Base-by-base conservation (phyloP, 2,329 filamentous ascomycete genomes). In the Ceratocystis cubensis region DNA sequence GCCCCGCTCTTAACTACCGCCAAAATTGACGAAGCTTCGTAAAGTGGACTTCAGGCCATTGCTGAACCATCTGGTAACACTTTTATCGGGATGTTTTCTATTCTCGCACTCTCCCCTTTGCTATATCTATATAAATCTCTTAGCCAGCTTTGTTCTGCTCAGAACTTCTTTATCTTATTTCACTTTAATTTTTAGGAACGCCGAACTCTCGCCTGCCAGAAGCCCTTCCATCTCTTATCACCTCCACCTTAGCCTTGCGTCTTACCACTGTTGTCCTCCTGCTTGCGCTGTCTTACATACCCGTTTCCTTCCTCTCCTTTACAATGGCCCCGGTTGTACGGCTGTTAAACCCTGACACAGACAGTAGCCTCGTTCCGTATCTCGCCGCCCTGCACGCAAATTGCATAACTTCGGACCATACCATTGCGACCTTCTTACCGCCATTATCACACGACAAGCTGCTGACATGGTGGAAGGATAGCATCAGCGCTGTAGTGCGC, bases 351-450 rank as follows among this genome's bases (percentile, higher is more conserved):
- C 74, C 77, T 2, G 72, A 71, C 6, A 72, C 75, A 45, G 81
- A 86, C 70, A 71, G 75, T 33, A 78, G 82, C 71, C 77, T 86
- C 25, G 76, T 84, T 28, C 78, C 80, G 17, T 82, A 82, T 71
- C 77, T 87, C 20, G 83, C 82, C 45, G 78, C 79, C 61, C 77
- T 87, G 28, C 84, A 86, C 70, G 80, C 78, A 67, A 78, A 79
- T 15, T 85, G 83, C 74, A 84, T 87, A 72, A 81, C 79, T 3
- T 75, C 79, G 68, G 83, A 84, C 74, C 76, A 79, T 71, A 81
- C 80, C 69, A 78, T 83, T 45, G 81, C 81, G 30, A 82, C 79
- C 3, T 87, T 86, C 71, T 75, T 84, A 15, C 82, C 82, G n/a
- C 84, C 84, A 0, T 75, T 86, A 44, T 78, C 79, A 61, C 77